These are phyloP conservation scores for Prorocentrum cordatum DNA, from an alignment of 169 alveolate genomes.

Conservation along the genomic window DNA sequence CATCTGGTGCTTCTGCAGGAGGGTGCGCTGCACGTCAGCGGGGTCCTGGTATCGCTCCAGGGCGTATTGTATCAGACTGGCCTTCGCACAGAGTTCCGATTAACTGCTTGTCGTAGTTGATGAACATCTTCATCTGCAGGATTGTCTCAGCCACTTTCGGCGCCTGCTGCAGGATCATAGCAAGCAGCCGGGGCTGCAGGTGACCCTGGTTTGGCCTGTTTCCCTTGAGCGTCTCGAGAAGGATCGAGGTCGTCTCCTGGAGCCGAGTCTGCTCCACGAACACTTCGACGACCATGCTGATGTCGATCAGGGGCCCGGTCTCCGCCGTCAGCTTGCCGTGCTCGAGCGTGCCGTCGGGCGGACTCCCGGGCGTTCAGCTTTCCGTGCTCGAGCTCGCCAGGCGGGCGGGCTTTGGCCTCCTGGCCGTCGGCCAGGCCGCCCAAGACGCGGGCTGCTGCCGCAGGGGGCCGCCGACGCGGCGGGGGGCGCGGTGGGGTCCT, in stretches of 20 bases:
- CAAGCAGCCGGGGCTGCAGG: conserved; percentile 95
- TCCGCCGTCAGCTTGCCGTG: conserved; percentile 71
- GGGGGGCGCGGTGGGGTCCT: no score
- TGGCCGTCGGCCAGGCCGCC: no score
- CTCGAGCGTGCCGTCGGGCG: conserved; percentile 82
- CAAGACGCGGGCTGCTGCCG: no score
- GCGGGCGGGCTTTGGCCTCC: no score
- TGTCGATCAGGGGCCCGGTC: background rate
- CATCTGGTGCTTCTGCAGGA: conserved; percentile 61
- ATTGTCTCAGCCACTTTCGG: conserved; percentile 93
- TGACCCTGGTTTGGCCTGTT: conserved; percentile 94
- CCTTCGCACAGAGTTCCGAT: conserved; percentile 95
- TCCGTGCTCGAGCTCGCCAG: conserved; percentile 83
- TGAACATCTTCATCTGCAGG: conserved; percentile 89
- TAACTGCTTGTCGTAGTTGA: conserved; percentile 92
- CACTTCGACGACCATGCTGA: conserved; percentile 77
- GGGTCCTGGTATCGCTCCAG: conserved; percentile 42
- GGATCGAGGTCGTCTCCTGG: conserved; percentile 94
- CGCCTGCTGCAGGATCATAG: conserved; percentile 85
- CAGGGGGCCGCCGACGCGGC: no score
- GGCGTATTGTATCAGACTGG: conserved; percentile 49
- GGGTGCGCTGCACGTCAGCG: conserved; percentile 31
- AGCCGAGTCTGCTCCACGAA: conserved; percentile 86
- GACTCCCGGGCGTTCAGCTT: conserved; percentile 89
- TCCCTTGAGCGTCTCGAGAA: conserved; percentile 93